These are phyloP conservation scores for Acanthamoeba quina DNA, from an alignment of 208 protist genomes.

Conservation along the genomic window DNA sequence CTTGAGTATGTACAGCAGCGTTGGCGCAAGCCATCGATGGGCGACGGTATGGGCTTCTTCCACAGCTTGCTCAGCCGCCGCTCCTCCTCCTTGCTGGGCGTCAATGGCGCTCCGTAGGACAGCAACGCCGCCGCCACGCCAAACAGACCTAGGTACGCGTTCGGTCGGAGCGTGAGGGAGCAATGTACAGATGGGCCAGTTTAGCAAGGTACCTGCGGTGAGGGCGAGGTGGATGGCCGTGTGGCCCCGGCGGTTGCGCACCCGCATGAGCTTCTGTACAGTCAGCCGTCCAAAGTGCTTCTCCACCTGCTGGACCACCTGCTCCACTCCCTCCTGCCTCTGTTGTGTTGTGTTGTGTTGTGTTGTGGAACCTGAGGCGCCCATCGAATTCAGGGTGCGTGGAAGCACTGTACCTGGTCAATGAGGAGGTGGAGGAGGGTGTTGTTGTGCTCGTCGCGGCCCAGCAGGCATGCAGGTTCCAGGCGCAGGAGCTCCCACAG, in stretches of 20 bases:
- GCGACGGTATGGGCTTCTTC: not conserved
- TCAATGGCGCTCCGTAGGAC: not conserved
- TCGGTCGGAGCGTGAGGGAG: too few species aligned
- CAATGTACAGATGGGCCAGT: not conserved
- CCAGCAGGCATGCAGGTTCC: not conserved
- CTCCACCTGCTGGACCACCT: not conserved
- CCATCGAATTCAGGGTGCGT: not conserved
- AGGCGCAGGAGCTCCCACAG: not conserved
- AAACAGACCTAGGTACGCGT: too few species aligned
- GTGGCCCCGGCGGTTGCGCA: not conserved
- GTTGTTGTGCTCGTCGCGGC: conserved; percentile 1
- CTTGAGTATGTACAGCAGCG: too few species aligned
- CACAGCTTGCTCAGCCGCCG: not conserved
- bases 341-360: not conserved
- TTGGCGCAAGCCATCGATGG: too few species aligned
- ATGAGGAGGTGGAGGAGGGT: not conserved
- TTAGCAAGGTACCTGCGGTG: not conserved
- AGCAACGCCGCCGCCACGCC: not conserved
- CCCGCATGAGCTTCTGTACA: not conserved
- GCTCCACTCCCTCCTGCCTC: not conserved
- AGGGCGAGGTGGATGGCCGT: not conserved
- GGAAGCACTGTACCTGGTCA: not conserved
- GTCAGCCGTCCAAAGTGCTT: not conserved
- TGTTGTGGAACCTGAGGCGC: too few species aligned
- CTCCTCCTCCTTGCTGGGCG: not conserved